A percentile compares a stretch with the other conserved stretches of the same genome.
Evolutionary conservation across 192 early-diverging fungal genomes (phyloP).

Genomic region (Podochytrium sp.): DNA sequence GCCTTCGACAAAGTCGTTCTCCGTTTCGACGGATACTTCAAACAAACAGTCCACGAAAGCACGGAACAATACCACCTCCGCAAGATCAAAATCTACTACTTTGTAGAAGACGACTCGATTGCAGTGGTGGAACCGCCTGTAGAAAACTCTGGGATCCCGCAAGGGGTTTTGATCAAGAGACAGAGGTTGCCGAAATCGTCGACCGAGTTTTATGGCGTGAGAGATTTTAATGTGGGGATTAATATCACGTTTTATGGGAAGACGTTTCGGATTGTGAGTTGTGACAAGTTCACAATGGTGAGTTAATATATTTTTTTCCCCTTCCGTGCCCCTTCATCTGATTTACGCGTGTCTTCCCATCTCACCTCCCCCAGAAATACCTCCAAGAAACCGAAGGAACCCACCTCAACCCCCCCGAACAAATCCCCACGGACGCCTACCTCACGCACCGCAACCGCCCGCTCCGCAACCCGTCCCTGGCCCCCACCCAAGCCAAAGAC

Average conservation of each 20-base stretch:
- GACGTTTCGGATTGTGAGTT: conserved; percentile 60
- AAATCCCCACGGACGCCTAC: conserved; percentile 60
- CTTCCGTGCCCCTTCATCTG: neutral
- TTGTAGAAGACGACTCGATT: conserved; percentile 68
- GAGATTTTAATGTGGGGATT: conserved; percentile 62
- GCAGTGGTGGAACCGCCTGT: conserved; percentile 67
- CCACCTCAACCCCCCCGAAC: conserved; percentile 51
- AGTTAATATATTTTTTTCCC: neutral
- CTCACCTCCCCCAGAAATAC: conserved; percentile 45
- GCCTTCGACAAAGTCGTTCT: conserved; percentile 69
- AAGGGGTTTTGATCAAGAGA: conserved; percentile 67
- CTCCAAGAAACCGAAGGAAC: conserved; percentile 56
- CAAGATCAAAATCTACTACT: conserved; percentile 61
- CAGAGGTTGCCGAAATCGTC: conserved; percentile 61
- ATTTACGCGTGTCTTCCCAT: neutral
- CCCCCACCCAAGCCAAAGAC: conserved; percentile 40
- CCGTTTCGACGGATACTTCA: conserved; percentile 67
- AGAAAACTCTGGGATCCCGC: conserved; percentile 64
- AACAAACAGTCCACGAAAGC: conserved; percentile 65
- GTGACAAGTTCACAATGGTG: conserved; percentile 67
- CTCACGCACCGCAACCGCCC: conserved; percentile 52
- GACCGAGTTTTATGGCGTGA: conserved; percentile 52
- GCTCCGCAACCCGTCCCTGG: conserved; percentile 31
- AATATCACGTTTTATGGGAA: conserved; percentile 67
- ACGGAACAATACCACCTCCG: conserved; percentile 66